phyloP scores from a whole-genome alignment of 2,329 filamentous ascomycete genomes.

The Colletotrichum horii region DNA sequence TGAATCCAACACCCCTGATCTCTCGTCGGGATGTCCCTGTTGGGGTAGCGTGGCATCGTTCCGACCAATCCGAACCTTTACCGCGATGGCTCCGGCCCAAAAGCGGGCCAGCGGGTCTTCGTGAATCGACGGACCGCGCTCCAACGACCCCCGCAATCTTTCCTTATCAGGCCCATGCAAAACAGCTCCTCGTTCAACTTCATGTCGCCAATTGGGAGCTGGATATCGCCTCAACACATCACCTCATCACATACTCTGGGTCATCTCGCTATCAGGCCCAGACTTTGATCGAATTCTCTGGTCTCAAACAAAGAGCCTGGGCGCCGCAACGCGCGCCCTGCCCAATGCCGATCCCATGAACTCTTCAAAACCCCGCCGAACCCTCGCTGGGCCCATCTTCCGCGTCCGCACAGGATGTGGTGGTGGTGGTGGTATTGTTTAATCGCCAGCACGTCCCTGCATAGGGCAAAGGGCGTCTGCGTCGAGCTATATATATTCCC shows the following conservation, averaged over 20 bases:
- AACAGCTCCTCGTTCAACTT: neutral
- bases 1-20: too few species aligned
- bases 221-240: neutral
- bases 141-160: constrained; percentile 9
- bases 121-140: constrained; percentile 12
- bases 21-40: neutral
- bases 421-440: too few species aligned
- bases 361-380: constrained; percentile 9
- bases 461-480: too few species aligned
- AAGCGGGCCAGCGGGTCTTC: constrained; percentile 1
- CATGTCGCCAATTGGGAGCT: neutral
- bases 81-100: neutral
- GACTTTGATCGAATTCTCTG: neutral
- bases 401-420: constrained; percentile 38
- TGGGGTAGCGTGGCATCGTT: neutral
- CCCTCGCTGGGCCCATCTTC: constrained; percentile 14
- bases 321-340: neutral
- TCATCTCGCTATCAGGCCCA: neutral
- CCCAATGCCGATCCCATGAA: neutral
- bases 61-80: constrained; percentile 5
- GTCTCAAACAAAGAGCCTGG: neutral
- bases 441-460: too few species aligned
- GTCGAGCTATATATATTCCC: too few species aligned
- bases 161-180: constrained; percentile 7
- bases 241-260: neutral